A percentile compares a stretch with the other conserved stretches of the same genome.
phyloP scores from a whole-genome alignment of 1,284 basidiomycete genomes.

The Ganoderma lucidum region DNA sequence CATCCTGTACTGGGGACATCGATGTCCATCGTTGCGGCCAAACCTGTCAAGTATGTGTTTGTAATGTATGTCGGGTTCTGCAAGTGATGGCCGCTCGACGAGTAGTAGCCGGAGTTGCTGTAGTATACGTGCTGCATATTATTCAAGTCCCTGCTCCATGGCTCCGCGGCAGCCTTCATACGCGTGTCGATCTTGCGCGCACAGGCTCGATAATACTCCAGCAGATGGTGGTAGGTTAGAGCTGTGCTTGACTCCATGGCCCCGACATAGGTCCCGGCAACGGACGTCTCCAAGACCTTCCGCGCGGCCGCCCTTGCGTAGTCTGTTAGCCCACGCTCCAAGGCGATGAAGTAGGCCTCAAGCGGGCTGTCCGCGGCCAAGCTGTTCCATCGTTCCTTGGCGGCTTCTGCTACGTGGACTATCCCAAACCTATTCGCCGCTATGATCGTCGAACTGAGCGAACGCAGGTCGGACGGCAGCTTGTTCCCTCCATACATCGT shows the following conservation, averaged over 20 bases:
- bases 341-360: not conserved
- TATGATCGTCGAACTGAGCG: not conserved
- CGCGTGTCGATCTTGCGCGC: not conserved
- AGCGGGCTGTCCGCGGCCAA: not conserved
- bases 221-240: slow-evolving; percentile 5
- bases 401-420: not conserved
- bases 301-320: not conserved
- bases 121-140: too few relatives aligned
- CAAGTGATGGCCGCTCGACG: too few relatives aligned
- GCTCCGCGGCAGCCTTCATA: not conserved
- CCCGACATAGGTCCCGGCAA: not conserved
- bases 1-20: too few relatives aligned
- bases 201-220: slow-evolving; percentile 9
- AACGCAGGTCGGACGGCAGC: not conserved
- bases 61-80: too few relatives aligned
- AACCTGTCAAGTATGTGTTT: too few relatives aligned
- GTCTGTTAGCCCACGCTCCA: not conserved
- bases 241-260: slow-evolving; percentile 6
- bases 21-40: too few relatives aligned
- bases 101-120: too few relatives aligned
- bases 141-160: not conserved
- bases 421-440: slow-evolving; percentile 16
- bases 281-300: not conserved
- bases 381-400: not conserved
- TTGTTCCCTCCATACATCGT: not conserved